phyloP scores from a whole-genome alignment of 345 rosid species.

The Pseudoturritis turrita region DNA sequence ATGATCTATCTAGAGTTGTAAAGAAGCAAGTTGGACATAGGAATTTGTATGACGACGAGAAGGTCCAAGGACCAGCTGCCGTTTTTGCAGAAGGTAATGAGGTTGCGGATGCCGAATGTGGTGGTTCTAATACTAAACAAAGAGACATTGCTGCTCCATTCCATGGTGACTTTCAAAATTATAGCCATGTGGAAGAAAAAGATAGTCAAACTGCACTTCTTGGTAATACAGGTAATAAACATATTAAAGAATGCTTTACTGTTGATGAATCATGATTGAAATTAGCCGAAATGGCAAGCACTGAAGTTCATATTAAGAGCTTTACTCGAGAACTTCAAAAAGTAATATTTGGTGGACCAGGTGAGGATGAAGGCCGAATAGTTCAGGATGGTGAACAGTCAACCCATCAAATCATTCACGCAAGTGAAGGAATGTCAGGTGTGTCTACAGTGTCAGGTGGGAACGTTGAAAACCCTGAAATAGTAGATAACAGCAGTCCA shows the following conservation, averaged over 20 bases:
- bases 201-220: conserved; percentile 18
- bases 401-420: conserved; percentile 27
- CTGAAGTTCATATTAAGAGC: conserved; percentile 26
- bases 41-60: conserved; percentile 48
- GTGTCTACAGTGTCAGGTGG: conserved; percentile 34
- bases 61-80: conserved; percentile 46
- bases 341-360: conserved; percentile 25
- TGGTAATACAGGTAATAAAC: conserved; percentile 28
- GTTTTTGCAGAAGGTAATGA: conserved; percentile 28
- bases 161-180: conserved; percentile 18
- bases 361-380: conserved; percentile 25
- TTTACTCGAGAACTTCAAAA: conserved; percentile 14
- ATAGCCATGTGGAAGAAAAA: conserved; percentile 33
- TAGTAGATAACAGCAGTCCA: conserved; percentile 36
- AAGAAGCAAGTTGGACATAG: conserved; percentile 41
- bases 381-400: conserved; percentile 31
- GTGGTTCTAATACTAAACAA: conserved; percentile 30
- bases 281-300: conserved; percentile 26
- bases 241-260: conserved; percentile 15
- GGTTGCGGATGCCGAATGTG: conserved; percentile 1
- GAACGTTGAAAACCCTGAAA: conserved; percentile 27
- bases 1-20: conserved; percentile 30
- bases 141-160: conserved; percentile 20
- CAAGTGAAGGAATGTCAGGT: conserved; percentile 37
- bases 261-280: conserved; percentile 28